phyloP scores from a whole-genome alignment of 2,329 filamentous ascomycete species.

The Thielaviopsis euricoi region DNA sequence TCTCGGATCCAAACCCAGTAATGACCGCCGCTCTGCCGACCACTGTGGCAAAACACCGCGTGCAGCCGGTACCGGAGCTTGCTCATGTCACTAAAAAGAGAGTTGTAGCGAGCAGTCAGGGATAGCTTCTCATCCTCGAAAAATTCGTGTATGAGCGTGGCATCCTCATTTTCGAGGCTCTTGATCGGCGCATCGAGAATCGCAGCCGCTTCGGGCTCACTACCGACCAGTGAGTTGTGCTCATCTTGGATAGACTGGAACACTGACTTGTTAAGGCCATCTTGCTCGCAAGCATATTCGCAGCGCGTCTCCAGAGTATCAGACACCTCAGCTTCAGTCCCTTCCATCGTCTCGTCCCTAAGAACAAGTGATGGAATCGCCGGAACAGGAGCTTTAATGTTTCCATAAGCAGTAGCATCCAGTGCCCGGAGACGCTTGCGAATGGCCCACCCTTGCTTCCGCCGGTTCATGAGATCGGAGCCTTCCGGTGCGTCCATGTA shows the following conservation, averaged over 20 bases:
- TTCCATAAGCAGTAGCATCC: conserved; percentile 2
- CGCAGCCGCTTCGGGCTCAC: background rate
- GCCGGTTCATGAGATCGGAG: conserved; percentile 43
- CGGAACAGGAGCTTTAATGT: background rate
- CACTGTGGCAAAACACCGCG: conserved; percentile 83
- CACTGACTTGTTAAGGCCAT: background rate
- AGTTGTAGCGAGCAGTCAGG: conserved; percentile 18
- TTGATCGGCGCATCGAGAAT: background rate
- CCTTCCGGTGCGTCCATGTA: conserved; percentile 57
- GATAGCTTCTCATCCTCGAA: conserved; percentile 24
- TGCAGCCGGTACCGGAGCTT: conserved; percentile 67
- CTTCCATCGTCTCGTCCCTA: background rate
- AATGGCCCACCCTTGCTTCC: conserved; percentile 58
- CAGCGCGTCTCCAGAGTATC: background rate
- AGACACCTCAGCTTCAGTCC: background rate
- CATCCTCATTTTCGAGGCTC: background rate
- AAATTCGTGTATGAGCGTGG: conserved; percentile 3
- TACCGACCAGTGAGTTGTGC: background rate
- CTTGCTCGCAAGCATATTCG: conserved; percentile 4
- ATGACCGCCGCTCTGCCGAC: conserved; percentile 58
- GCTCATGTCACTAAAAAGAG: conserved; percentile 46
- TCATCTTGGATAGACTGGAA: background rate
- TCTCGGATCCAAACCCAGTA: conserved; percentile 97
- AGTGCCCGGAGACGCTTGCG: conserved; percentile 7
- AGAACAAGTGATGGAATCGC: conserved; percentile 1